These are phyloP conservation scores for Wickerhamomyces mucosus DNA, from an alignment of 805 yeast genomes.

Conservation along the genomic window DNA sequence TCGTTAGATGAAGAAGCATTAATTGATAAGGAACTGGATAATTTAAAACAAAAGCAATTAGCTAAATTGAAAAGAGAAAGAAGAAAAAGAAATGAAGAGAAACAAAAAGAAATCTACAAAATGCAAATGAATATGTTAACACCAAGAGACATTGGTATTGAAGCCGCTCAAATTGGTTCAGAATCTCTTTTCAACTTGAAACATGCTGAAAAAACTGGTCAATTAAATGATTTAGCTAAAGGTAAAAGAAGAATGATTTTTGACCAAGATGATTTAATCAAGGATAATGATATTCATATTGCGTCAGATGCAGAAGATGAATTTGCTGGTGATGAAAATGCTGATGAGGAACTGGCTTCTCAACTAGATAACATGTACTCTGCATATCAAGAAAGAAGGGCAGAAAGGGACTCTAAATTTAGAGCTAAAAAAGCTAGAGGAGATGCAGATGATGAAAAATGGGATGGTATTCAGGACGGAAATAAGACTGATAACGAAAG, in stretches of 20 bases:
- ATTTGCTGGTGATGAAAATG: conserved; percentile 38
- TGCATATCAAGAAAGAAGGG: conserved; percentile 53
- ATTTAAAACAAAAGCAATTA: conserved; percentile 61
- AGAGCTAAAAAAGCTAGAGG: conserved; percentile 68
- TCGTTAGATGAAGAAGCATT: conserved; percentile 79
- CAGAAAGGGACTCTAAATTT: conserved; percentile 61
- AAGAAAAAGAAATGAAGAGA: conserved; percentile 70
- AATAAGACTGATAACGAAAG: conserved; percentile 28
- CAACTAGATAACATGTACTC: conserved; percentile 79
- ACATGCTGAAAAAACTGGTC: conserved; percentile 83
- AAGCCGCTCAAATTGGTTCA: conserved; percentile 74
- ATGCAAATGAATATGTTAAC: conserved; percentile 96
- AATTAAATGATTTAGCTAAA: conserved; percentile 57
- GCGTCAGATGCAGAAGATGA: conserved; percentile 35
- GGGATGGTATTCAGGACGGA: conserved; percentile 60
- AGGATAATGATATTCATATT: conserved; percentile 48
- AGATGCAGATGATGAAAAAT: conserved; percentile 63
- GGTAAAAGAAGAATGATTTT: conserved; percentile 67
- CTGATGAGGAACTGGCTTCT: conserved; percentile 56
- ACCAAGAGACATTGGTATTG: conserved; percentile 87
- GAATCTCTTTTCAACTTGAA: conserved; percentile 76
- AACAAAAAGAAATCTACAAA: conserved; percentile 80
- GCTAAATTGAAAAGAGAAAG: conserved; percentile 69
- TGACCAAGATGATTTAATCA: conserved; percentile 40
- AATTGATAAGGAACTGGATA: conserved; percentile 76